Evolutionary conservation across 1,284 basidiomycete genomes (phyloP), one percentile per base, ranked within the genome.

Genomic region (Apiotrichum gracile): DNA sequence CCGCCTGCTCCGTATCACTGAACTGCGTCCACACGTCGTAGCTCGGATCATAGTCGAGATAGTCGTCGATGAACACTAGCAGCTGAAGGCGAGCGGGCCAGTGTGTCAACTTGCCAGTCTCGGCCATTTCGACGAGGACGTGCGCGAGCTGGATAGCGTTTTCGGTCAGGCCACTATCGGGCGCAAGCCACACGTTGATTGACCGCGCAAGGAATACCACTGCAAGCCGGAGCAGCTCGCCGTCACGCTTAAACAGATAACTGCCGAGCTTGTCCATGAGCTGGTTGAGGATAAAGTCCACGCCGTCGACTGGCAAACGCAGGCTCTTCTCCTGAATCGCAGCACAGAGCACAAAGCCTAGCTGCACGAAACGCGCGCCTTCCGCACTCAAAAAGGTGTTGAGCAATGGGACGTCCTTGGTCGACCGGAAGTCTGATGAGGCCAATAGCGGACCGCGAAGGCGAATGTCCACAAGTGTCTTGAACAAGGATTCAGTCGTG

Each of bases 51-150:
- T 77, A 69, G 5, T 67, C 64, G 12, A 92, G 75, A 65, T 87
- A 88, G 39, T 70, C 70, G 59, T 85, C 82, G 43, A 90, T 74
- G 66, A 93, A 87, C 17, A 78, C 76, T 39, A 83, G 76, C 34
- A 88, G 73, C 25, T 78, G 69, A 61, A 90, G 84, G 21, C 89
- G 82, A 31, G 84, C 79, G 46, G 75, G 78, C 88, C 89, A 92
- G 2, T 81, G 83, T 0, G 76, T 73, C 2, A 84, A 68, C 39
- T 78, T 78, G 16, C 78, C 76, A 31, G 72, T 76, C 16, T 62
- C 57, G 31, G 83, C 68, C 53, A 76, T 75, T 3, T 65, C 60
- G 25, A 80, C 76, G 49, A 90, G 70, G 79, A 80, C 85, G 1
- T 68, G 67, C 56, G 80, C 80, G 27, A 91, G 67, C 9, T 67